Base-by-base conservation (phyloP, 1,284 basidiomycete species). In the Austroboletus olivaceoglutinosus region DNA sequence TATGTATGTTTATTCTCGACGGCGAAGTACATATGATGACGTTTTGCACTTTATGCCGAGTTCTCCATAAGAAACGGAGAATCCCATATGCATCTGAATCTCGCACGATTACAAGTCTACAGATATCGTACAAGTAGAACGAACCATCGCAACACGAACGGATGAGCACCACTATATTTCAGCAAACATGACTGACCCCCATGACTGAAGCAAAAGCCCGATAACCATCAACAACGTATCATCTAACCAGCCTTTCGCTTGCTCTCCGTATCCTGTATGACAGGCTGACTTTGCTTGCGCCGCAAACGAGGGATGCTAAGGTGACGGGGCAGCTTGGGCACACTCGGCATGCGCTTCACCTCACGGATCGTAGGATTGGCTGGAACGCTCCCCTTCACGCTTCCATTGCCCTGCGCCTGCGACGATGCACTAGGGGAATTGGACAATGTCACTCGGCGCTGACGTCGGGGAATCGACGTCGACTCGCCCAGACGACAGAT, bases 231-330 rank as follows among this genome's bases (percentile, higher is more conserved):
- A 33, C 31, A 36, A 18, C 8, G 13, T 16, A 18, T 36, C 16
- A 16, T 18, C 34, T 36, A 18, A 19, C 34, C 16, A 7, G 12
- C 12, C 25, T 25, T 25, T 25, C 30, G 27, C 31, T 15, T 42
- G 19, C 18, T 46, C 34, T 40, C 58, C 7, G 2, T 45, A 6
- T 38, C 50, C 29, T 19, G 47, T 12, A 54, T 23, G 4, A 39
- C 51, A 1, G 48, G 19, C 25, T 52, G 58, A 52, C 54, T 53
- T 19, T 64, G 64, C 45, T 62, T 69, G 27, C 65, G 63, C n/a
- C 63, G 61, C 34, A 65, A 47, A 45, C 66, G 54, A 0, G 65
- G 67, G 19, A 65, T 66, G 33, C 67, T 65, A n/a, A 65, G 49
- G 18, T 59, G 54, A 40, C 57, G 67, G 1, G 63, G 61, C n/a